Evolutionary conservation across 208 protist species (phyloP).

Genomic region (Leishmania gerbilli): DNA sequence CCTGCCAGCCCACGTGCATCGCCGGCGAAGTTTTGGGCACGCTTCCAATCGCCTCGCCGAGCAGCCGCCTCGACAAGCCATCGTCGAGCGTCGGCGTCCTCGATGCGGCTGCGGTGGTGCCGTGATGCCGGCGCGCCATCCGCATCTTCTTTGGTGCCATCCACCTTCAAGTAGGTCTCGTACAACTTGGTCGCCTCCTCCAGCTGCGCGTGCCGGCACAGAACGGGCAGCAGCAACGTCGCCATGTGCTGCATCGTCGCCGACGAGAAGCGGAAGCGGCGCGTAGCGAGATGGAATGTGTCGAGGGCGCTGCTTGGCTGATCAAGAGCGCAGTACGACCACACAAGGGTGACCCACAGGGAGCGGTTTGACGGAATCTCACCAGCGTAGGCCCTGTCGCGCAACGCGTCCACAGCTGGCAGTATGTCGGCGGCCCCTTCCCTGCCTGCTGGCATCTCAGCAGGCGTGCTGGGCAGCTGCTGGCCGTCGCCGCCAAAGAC

Average conservation of each 20-base stretch:
- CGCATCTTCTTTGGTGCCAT: not conserved
- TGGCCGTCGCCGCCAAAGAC: too few relatives aligned
- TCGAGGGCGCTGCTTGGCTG: conserved; percentile 54
- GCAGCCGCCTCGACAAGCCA: conserved; percentile 82
- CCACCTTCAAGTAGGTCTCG: conserved; percentile 34
- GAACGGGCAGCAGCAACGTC: conserved; percentile 54
- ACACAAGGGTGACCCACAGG: conserved; percentile 80
- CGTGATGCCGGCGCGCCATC: not conserved
- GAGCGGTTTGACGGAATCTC: conserved; percentile 57
- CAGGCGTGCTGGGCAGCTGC: not conserved
- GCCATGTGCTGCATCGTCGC: conserved; percentile 74
- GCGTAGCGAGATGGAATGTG: conserved; percentile 49
- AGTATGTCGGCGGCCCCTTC: conserved; percentile 9
- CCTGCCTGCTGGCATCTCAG: not conserved
- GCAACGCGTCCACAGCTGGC: conserved; percentile 50
- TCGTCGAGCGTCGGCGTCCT: conserved; percentile 34
- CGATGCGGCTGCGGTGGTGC: conserved; percentile 7
- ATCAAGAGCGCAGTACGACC: conserved; percentile 65
- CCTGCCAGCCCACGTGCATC: not conserved
- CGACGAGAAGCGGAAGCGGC: conserved; percentile 46
- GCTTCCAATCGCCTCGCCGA: conserved; percentile 50
- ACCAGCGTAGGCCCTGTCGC: conserved; percentile 68
- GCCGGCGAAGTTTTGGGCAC: conserved; percentile 14
- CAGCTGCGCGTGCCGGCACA: conserved; percentile 51
- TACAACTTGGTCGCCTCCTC: conserved; percentile 43